Base-by-base conservation (phyloP, 805 yeast species). In the Saccharomycopsis lassenensis region DNA sequence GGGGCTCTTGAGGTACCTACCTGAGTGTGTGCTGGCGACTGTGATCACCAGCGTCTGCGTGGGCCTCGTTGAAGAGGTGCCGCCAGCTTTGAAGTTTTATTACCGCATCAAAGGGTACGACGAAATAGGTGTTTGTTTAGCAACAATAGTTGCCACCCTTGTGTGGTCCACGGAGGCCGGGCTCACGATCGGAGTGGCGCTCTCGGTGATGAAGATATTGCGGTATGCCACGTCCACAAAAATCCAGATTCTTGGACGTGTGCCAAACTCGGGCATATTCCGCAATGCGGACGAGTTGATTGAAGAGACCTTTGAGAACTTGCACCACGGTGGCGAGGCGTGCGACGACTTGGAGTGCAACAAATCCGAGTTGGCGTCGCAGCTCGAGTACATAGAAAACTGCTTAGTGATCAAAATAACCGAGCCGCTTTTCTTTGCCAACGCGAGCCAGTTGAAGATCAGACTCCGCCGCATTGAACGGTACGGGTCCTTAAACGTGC, bases 401-500 rank as follows among this genome's bases (percentile, higher is more conserved):
- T 80, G 86, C 38, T 61, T 86, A 22, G 72, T 86, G 19, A 80
- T 86, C 24, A 80, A 77, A 45, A 71, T 86, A 30, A 85, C 95
- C 0, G 95, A 86, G 51, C 94, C 95, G 2, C 61, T 86, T 42
- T 82, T 86, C 4, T 86, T 86, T 56, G 85, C 94, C 27, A 86
- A 87, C 54, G 68, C 86, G 5, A 79, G 78, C 21, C 93, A 84
- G 47, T 61, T 86, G 43, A 75, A 78, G 43, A 62, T 69, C 39
- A 62, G 89, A 24, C 59, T 86, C 41, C 61, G 67, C 27, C 62
- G 95, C 31, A 58, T 87, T 20, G 95, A 86, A 51, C 58, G 70
- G 36, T 83, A 81, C 48, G 93, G 95, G 0, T 74, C 93, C 0
- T 64, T 76, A 17, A 67, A 64, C 33, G 70, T 69, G 11, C 95